Evolutionary conservation across 179 eudicot genomes (phyloP).

Genomic region (Pouteria campechiana): DNA sequence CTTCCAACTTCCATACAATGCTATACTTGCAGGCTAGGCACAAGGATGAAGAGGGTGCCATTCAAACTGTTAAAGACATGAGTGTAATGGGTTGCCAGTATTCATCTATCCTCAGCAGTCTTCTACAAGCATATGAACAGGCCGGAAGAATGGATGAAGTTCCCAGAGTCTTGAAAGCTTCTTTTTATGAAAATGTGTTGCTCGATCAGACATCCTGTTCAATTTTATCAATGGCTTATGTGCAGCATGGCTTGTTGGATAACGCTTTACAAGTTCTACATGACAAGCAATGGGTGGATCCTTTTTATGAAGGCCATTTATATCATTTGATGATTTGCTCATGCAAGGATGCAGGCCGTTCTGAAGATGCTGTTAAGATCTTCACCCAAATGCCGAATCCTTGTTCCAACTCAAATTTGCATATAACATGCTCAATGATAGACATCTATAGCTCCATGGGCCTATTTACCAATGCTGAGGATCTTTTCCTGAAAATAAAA

Average conservation of each 20-base stretch:
- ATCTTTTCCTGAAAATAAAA: slow-evolving; percentile 37
- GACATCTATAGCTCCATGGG: slow-evolving; percentile 65
- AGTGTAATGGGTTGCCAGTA: slow-evolving; percentile 59
- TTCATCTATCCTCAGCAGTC: slow-evolving; percentile 62
- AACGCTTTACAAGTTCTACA: slow-evolving; percentile 47
- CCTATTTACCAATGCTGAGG: slow-evolving; percentile 56
- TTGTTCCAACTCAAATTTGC: slow-evolving; percentile 53
- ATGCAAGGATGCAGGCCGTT: slow-evolving; percentile 69
- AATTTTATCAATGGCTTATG: slow-evolving; percentile 74
- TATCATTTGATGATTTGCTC: slow-evolving; percentile 82
- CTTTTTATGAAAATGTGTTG: slow-evolving; percentile 51
- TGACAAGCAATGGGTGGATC: slow-evolving; percentile 69
- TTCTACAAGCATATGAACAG: slow-evolving; percentile 68
- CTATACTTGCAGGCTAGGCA: slow-evolving; percentile 64
- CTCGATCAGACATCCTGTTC: slow-evolving; percentile 72
- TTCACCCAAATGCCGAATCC: slow-evolving; percentile 56
- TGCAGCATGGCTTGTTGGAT: slow-evolving; percentile 56
- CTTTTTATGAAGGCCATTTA: slow-evolving; percentile 65
- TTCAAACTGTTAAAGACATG: slow-evolving; percentile 59
- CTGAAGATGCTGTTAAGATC: slow-evolving; percentile 55
- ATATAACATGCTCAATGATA: slow-evolving; percentile 78
- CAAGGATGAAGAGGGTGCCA: slow-evolving; percentile 43
- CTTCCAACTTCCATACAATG: slow-evolving; percentile 73
- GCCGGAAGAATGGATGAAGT: slow-evolving; percentile 49
- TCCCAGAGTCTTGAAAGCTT: slow-evolving; percentile 45